phyloP scores from a whole-genome alignment of 2,329 filamentous ascomycete genomes.

The Aspergillaceae sp. region DNA sequence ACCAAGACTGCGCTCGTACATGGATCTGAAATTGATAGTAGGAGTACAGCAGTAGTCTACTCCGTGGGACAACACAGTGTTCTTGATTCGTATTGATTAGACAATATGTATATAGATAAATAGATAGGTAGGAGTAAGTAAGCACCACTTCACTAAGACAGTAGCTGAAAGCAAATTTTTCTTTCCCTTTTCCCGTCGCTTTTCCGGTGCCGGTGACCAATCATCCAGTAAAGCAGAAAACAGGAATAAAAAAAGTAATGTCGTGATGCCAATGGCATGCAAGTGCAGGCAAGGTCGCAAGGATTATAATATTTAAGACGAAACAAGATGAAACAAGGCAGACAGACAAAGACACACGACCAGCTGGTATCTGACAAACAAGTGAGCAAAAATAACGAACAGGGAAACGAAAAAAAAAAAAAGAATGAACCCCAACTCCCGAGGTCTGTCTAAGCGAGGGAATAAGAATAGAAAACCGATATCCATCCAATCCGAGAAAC shows the following conservation, averaged over 20 bases:
- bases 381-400: conserved; percentile 1
- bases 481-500: conserved; percentile 11
- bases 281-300: too few species aligned
- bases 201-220: conserved; percentile 2
- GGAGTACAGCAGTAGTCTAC: neutral
- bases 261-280: neutral
- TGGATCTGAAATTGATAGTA: too few species aligned
- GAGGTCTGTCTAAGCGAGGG: conserved; percentile 27
- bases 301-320: too few species aligned
- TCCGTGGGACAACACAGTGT: neutral
- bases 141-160: too few species aligned
- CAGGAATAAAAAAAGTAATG: neutral
- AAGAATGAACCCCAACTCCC: conserved; percentile 16
- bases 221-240: conserved; percentile 9
- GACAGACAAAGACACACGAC: conserved; percentile 3
- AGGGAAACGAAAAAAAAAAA: conserved; percentile 2
- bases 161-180: too few species aligned
- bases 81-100: neutral
- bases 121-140: too few species aligned
- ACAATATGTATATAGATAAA: neutral
- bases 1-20: too few species aligned
- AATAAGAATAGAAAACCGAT: conserved; percentile 17
- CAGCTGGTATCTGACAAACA: conserved; percentile 15
- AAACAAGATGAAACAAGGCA: conserved; percentile 4
- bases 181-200: too few species aligned